phyloP scores from a whole-genome alignment of 768 basidiomycete species.

The Lentinula boryana region DNA sequence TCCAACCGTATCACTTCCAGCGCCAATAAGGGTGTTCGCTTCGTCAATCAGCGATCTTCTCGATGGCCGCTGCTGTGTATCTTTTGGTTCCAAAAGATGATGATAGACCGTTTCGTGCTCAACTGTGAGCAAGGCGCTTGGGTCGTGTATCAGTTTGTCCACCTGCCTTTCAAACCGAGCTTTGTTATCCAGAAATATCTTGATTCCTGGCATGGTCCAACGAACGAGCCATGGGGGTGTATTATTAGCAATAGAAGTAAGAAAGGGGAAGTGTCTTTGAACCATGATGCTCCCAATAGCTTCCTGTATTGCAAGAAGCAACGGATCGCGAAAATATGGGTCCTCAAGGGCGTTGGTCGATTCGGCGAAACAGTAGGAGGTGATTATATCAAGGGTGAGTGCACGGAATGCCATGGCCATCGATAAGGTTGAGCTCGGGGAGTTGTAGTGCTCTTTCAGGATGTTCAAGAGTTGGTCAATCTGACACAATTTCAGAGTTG shows the following conservation, averaged over 20 bases:
- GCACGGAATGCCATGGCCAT: constrained; percentile 36
- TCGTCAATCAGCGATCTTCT: constrained; percentile 22
- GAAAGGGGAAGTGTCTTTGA: constrained; percentile 25
- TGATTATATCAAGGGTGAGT: constrained; percentile 36
- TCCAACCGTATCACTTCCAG: constrained; percentile 32
- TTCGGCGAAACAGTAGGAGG: constrained; percentile 33
- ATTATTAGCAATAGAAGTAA: constrained; percentile 9
- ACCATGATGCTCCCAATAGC: constrained; percentile 24
- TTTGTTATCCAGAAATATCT: constrained; percentile 9
- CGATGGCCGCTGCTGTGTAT: constrained; percentile 4
- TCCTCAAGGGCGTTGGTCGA: constrained; percentile 24
- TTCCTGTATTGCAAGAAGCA: constrained; percentile 25
- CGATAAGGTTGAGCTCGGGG: constrained; percentile 18
- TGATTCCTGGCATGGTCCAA: constrained; percentile 5
- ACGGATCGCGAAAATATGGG: constrained; percentile 26
- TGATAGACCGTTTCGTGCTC: constrained; percentile 16
- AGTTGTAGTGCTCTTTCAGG: constrained; percentile 8
- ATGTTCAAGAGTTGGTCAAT: constrained; percentile 23
- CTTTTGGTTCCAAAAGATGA: constrained; percentile 14
- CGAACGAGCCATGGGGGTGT: constrained; percentile 12
- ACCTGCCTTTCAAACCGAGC: constrained; percentile 10
- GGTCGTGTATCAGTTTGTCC: constrained; percentile 11
- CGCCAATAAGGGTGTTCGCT: constrained; percentile 29
- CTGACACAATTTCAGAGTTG: constrained; percentile 13
- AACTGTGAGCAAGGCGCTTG: constrained; percentile 5